Evolutionary conservation across 2,329 filamentous ascomycete genomes (phyloP).

Genomic region (Aschersonia sp.): DNA sequence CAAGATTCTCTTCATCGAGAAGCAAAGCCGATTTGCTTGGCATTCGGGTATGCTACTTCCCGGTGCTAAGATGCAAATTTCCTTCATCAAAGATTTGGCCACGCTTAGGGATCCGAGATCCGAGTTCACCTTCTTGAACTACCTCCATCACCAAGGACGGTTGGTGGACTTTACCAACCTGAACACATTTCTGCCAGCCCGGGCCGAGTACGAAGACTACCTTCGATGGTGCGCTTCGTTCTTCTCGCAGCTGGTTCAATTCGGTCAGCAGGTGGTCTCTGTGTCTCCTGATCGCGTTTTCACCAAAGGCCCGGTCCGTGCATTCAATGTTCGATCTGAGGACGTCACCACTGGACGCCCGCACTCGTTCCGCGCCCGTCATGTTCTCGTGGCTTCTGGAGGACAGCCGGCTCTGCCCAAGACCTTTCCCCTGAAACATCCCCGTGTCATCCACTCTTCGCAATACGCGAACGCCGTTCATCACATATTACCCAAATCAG

Average conservation of each 20-base stretch:
- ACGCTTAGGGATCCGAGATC: slow-evolving; percentile 78
- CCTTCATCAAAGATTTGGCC: slow-evolving; percentile 91
- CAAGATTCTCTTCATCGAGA: slow-evolving; percentile 77
- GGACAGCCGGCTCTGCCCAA: slow-evolving; percentile 56
- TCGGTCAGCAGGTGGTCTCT: slow-evolving; percentile 62
- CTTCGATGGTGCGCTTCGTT: slow-evolving; percentile 79
- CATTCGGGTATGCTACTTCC: slow-evolving; percentile 91
- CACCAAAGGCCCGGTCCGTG: slow-evolving; percentile 33
- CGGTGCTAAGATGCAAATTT: slow-evolving; percentile 93
- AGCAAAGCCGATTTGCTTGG: slow-evolving; percentile 75
- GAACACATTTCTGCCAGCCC: slow-evolving; percentile 71
- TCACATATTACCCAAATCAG: slow-evolving; percentile 40
- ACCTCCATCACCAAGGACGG: slow-evolving; percentile 68
- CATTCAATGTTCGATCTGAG: slow-evolving; percentile 53
- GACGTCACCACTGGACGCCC: slow-evolving; percentile 42
- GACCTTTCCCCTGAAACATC: slow-evolving; percentile 52
- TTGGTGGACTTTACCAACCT: slow-evolving; percentile 86
- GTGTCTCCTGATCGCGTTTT: slow-evolving; percentile 41
- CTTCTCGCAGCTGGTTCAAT: slow-evolving; percentile 61
- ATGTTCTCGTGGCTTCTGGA: slow-evolving; percentile 48
- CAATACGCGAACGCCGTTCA: slow-evolving; percentile 58
- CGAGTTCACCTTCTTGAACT: slow-evolving; percentile 92
- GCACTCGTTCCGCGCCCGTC: slow-evolving; percentile 41
- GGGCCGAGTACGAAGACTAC: slow-evolving; percentile 90
- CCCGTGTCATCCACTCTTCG: slow-evolving; percentile 75